These are phyloP conservation scores for Tricholoma hemisulphureum DNA, from an alignment of 768 basidiomycete genomes.

Conservation along the genomic window DNA sequence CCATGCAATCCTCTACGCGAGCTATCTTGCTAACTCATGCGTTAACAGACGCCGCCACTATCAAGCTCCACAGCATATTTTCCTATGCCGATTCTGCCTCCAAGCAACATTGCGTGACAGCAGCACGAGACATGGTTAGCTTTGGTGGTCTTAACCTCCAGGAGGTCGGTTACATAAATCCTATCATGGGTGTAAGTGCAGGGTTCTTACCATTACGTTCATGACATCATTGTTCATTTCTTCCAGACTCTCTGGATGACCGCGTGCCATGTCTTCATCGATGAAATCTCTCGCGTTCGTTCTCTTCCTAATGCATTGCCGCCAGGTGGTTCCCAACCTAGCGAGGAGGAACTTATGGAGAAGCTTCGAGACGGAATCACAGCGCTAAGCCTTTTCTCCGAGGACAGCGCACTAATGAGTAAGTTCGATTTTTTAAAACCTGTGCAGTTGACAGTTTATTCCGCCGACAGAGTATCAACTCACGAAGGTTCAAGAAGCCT, in stretches of 20 bases:
- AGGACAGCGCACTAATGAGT: slow-evolving; percentile 47
- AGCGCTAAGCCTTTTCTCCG: slow-evolving; percentile 42
- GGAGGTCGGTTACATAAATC: slow-evolving; percentile 42
- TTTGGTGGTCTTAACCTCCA: slow-evolving; percentile 38
- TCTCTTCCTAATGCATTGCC: slow-evolving; percentile 33
- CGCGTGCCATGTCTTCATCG: slow-evolving; percentile 46
- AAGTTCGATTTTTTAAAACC: slow-evolving; percentile 22
- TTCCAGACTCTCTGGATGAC: slow-evolving; percentile 46
- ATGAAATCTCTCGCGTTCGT: slow-evolving; percentile 44
- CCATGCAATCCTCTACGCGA: slow-evolving; percentile 35
- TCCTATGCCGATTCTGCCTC: slow-evolving; percentile 42
- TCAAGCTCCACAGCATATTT: slow-evolving; percentile 52
- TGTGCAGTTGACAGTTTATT: slow-evolving; percentile 5
- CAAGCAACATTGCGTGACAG: slow-evolving; percentile 41
- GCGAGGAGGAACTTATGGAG: slow-evolving; percentile 44
- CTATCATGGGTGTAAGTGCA: slow-evolving; percentile 52
- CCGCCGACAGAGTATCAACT: slow-evolving; percentile 40
- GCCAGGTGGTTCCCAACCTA: slow-evolving; percentile 18
- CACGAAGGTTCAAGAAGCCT: slow-evolving; percentile 46
- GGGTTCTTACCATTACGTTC: slow-evolving; percentile 5
- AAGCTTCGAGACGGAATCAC: slow-evolving; percentile 39
- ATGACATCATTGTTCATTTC: slow-evolving; percentile 6
- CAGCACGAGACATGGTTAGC: slow-evolving; percentile 43
- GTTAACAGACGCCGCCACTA: slow-evolving; percentile 46
- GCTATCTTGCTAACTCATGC: slow-evolving; percentile 46